Evolutionary conservation across 331 rosid genomes (phyloP).

Genomic region (Malus hybrid): DNA sequence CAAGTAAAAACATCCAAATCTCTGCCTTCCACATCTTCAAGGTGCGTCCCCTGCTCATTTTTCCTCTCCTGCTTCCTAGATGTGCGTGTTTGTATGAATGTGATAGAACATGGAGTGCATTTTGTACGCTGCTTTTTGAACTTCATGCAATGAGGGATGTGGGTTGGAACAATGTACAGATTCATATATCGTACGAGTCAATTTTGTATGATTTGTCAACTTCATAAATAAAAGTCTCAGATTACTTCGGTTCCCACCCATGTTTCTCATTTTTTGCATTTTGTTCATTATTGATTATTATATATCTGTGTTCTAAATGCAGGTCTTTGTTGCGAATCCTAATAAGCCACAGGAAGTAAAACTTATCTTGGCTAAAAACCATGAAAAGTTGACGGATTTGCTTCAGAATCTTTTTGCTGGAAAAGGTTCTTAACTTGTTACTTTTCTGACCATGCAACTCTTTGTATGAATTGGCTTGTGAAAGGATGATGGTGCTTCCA

Average conservation of each 20-base stretch:
- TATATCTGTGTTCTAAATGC: constrained; percentile 6
- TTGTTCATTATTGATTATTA: neutral
- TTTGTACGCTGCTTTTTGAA: neutral
- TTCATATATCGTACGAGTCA: neutral
- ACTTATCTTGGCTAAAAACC: constrained; percentile 69
- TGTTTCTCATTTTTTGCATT: neutral
- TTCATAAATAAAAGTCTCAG: neutral
- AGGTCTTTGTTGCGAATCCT: constrained; percentile 95
- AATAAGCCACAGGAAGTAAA: constrained; percentile 76
- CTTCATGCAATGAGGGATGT: neutral
- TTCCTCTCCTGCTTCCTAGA: neutral
- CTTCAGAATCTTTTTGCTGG: constrained; percentile 70
- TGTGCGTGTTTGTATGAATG: neutral
- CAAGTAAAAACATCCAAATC: constrained; percentile 88
- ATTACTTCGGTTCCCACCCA: neutral
- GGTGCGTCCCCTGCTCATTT: constrained; percentile 32
- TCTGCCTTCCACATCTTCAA: constrained; percentile 98
- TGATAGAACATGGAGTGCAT: neutral
- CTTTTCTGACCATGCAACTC: neutral
- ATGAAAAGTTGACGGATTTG: constrained; percentile 66
- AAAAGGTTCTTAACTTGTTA: constrained; percentile 44
- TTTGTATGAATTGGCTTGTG: neutral
- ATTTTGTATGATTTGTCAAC: neutral
- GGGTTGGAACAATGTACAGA: neutral
- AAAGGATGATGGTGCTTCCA: neutral